These are phyloP conservation scores for Odonthalia washingtoniensis DNA, from an alignment of 31 red algal species.

Conservation along the genomic window DNA sequence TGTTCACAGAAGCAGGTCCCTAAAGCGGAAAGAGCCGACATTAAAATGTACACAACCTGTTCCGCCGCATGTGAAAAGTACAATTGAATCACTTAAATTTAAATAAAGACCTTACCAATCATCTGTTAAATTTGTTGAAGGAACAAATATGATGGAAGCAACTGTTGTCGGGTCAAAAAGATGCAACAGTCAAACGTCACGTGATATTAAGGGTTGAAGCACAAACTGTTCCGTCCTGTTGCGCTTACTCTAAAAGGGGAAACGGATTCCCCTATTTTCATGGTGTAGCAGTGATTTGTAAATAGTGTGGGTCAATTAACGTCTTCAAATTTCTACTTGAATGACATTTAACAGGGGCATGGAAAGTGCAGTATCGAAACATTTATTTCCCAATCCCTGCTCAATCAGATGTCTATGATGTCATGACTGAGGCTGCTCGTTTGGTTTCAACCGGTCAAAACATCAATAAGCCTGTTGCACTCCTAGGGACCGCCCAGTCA, in stretches of 20 bases:
- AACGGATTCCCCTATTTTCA: slow-evolving; percentile 45
- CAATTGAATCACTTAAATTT: slow-evolving; percentile 21
- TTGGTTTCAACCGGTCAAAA: too few relatives aligned
- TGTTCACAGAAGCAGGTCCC: slow-evolving; percentile 13
- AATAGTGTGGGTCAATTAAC: too few relatives aligned
- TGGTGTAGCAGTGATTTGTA: too few relatives aligned
- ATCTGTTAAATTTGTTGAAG: too few relatives aligned
- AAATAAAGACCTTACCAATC: too few relatives aligned
- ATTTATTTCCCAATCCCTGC: slow-evolving; percentile 37
- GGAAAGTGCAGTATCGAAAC: too few relatives aligned
- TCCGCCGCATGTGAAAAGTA: slow-evolving; percentile 7
- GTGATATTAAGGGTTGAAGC: neutral
- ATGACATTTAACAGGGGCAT: too few relatives aligned
- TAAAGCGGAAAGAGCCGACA: slow-evolving; percentile 1
- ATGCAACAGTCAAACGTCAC: neutral
- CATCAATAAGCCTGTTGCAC: too few relatives aligned
- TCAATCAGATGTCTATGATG: too few relatives aligned
- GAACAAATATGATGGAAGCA: too few relatives aligned
- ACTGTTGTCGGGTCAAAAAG: slow-evolving; percentile 20
- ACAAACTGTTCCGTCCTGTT: slow-evolving; percentile 35
- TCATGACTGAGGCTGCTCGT: too few relatives aligned
- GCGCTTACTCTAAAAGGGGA: slow-evolving; percentile 37
- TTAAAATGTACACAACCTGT: neutral
- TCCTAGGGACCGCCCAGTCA: too few relatives aligned
- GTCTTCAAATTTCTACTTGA: neutral